Percentiles rank a stretch among this genome's conserved stretches.
phyloP scores from a whole-genome alignment of 1,139 yeast species.

The Suhomyces coccinellae region DNA sequence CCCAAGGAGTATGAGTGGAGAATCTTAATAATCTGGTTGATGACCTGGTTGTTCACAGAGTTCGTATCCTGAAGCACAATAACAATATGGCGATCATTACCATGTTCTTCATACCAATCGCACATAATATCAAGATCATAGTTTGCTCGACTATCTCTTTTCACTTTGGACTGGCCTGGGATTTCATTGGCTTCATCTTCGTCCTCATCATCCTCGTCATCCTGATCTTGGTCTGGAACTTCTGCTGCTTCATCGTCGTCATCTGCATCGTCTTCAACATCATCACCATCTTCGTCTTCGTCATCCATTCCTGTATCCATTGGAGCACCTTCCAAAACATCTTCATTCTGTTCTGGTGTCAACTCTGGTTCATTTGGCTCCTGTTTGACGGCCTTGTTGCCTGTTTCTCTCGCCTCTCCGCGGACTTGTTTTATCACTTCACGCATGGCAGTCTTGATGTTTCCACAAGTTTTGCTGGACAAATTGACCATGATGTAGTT shows the following conservation, averaged over 20 bases:
- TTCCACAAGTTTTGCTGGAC: conserved; percentile 43
- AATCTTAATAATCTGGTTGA: conserved; percentile 51
- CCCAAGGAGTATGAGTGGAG: conserved; percentile 39
- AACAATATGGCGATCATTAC: conserved; percentile 27
- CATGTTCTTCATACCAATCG: conserved; percentile 39
- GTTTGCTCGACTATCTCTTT: conserved; percentile 35
- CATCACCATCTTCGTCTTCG: conserved; percentile 12
- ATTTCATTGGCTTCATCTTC: neutral
- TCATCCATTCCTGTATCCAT: conserved; percentile 7
- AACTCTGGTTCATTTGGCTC: conserved; percentile 8
- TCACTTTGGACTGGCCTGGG: too few relatives aligned
- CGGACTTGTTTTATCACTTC: conserved; percentile 38
- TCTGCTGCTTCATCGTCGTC: conserved; percentile 9
- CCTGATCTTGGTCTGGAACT: neutral
- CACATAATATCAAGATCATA: conserved; percentile 55
- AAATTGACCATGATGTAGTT: conserved; percentile 35
- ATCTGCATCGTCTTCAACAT: conserved; percentile 17
- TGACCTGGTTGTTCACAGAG: conserved; percentile 51
- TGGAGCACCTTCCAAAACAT: conserved; percentile 9
- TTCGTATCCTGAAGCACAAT: conserved; percentile 67
- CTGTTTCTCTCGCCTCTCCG: conserved; percentile 15
- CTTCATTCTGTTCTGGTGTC: too few relatives aligned
- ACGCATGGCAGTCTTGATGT: conserved; percentile 41
- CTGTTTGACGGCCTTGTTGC: conserved; percentile 12
- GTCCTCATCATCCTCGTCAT: neutral